Conservation (phyloP, 1,284 basidiomycete species). For the Leccinum fallax region DNA sequence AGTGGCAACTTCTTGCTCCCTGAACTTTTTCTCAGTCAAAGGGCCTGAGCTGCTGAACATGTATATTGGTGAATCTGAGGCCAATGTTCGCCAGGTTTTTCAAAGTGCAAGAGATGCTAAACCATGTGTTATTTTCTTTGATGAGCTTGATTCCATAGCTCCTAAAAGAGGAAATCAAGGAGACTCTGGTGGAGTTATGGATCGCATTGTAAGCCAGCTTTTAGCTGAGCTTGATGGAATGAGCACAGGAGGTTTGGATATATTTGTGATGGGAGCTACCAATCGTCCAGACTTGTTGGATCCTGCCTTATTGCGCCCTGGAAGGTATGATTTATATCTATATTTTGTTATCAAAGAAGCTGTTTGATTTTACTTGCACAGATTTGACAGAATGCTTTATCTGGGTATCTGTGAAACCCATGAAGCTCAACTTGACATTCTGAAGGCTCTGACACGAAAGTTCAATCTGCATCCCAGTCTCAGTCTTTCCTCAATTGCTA, state of each 20-base stretch:
- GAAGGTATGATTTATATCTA: constrained; percentile 54
- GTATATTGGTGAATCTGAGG: constrained; percentile 99
- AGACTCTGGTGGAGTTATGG: constrained; percentile 97
- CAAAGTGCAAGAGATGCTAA: constrained; percentile 88
- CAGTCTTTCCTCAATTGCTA: constrained; percentile 67
- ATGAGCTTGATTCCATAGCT: constrained; percentile 96
- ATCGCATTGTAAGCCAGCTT: constrained; percentile 95
- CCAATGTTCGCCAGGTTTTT: constrained; percentile 92
- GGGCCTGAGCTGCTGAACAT: constrained; percentile 96
- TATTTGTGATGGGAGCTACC: constrained; percentile 98
- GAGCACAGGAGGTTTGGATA: constrained; percentile 63
- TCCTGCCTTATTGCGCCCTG: constrained; percentile 90
- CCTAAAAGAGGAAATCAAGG: constrained; percentile 95
- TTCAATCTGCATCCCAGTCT: constrained; percentile 81
- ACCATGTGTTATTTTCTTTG: constrained; percentile 96
- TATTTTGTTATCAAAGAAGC: neutral
- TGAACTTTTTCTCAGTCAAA: constrained; percentile 96
- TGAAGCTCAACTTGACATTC: constrained; percentile 83
- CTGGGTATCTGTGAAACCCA: constrained; percentile 92
- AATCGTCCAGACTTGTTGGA: constrained; percentile 97
- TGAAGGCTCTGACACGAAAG: constrained; percentile 91
- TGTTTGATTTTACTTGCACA: constrained; percentile 32
- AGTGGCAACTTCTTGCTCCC: constrained; percentile 72
- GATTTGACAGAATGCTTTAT: constrained; percentile 98
- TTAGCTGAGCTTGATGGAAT: constrained; percentile 97